A percentile compares a stretch with the other conserved stretches of the same genome.
Evolutionary conservation across 2,329 filamentous ascomycete species (phyloP).

Genomic region (Fusarium solani-melongenae): DNA sequence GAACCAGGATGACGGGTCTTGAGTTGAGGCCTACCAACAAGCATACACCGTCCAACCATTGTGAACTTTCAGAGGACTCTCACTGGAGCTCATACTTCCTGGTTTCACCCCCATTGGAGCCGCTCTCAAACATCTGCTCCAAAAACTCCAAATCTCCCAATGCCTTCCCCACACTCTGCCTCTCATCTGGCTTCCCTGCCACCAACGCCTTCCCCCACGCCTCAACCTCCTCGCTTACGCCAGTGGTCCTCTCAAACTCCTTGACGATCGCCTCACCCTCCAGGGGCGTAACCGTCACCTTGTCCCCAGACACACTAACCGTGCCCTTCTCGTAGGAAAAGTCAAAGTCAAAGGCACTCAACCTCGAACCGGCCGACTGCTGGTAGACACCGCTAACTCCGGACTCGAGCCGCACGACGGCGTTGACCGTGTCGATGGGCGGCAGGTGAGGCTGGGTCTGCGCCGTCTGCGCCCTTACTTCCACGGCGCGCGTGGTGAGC

Average conservation of each 20-base stretch:
- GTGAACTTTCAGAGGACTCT: background rate
- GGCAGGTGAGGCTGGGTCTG: slow-evolving; percentile 67
- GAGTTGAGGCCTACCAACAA: background rate
- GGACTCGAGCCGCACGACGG: slow-evolving; percentile 63
- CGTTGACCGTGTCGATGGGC: slow-evolving; percentile 75
- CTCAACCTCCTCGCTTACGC: slow-evolving; percentile 69
- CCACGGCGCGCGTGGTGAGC: slow-evolving; percentile 58
- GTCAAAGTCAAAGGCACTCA: slow-evolving; percentile 64
- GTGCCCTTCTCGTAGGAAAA: slow-evolving; percentile 68
- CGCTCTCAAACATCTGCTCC: slow-evolving; percentile 62
- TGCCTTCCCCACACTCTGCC: slow-evolving; percentile 67
- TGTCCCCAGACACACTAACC: slow-evolving; percentile 60
- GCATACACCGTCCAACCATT: background rate
- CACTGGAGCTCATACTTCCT: slow-evolving; percentile 55
- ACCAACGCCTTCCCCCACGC: slow-evolving; percentile 68
- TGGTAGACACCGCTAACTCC: slow-evolving; percentile 68
- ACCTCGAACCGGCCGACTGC: slow-evolving; percentile 67
- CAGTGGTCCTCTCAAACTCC: slow-evolving; percentile 61
- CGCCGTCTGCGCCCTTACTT: slow-evolving; percentile 65
- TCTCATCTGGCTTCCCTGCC: slow-evolving; percentile 59
- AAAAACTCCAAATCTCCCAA: slow-evolving; percentile 70
- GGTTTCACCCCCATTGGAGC: slow-evolving; percentile 54
- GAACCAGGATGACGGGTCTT: background rate
- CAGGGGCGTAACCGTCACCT: slow-evolving; percentile 52
- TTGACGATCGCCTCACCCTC: slow-evolving; percentile 49